A percentile compares a stretch with the other conserved stretches of the same genome.
Evolutionary conservation across 2,329 filamentous ascomycete genomes (phyloP).

Genomic region (Hymenoscyphus albidus): DNA sequence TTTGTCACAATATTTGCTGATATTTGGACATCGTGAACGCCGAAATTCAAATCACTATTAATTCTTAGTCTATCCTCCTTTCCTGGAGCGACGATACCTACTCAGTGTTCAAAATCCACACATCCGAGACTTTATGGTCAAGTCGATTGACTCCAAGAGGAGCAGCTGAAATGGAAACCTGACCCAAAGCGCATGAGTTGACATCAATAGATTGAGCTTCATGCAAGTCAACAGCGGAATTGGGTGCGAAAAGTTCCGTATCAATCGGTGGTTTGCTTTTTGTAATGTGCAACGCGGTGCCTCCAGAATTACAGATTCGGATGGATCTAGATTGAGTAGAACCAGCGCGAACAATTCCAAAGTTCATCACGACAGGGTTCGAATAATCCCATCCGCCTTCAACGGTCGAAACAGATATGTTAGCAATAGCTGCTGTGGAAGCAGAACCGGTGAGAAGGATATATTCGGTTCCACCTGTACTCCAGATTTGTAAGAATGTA

Average conservation of each 20-base stretch:
- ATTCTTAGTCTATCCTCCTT: not conserved
- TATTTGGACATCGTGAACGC: conserved; percentile 37
- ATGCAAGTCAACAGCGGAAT: conserved; percentile 34
- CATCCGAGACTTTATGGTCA: conserved; percentile 30
- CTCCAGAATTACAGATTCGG: conserved; percentile 38
- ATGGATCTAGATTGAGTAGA: conserved; percentile 33
- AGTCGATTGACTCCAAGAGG: conserved; percentile 34
- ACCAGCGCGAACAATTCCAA: conserved; percentile 36
- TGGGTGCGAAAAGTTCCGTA: conserved; percentile 35
- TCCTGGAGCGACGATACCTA: not conserved
- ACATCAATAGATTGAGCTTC: conserved; percentile 36
- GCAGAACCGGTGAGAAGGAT: conserved; percentile 37
- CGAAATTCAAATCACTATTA: conserved; percentile 37
- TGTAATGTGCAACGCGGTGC: conserved; percentile 37
- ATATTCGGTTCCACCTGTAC: conserved; percentile 35
- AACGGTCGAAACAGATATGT: conserved; percentile 36
- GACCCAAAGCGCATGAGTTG: conserved; percentile 33
- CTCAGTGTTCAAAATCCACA: conserved; percentile 42
- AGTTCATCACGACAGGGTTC: conserved; percentile 30
- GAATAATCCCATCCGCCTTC: conserved; percentile 36
- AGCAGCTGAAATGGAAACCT: conserved; percentile 34
- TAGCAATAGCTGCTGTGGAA: conserved; percentile 35
- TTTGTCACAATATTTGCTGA: conserved; percentile 34
- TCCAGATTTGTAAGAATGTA: conserved; percentile 37
- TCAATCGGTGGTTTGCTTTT: conserved; percentile 38